Base-by-base conservation (phyloP, 768 basidiomycete species). In the Boletus rubroflammeus region DNA sequence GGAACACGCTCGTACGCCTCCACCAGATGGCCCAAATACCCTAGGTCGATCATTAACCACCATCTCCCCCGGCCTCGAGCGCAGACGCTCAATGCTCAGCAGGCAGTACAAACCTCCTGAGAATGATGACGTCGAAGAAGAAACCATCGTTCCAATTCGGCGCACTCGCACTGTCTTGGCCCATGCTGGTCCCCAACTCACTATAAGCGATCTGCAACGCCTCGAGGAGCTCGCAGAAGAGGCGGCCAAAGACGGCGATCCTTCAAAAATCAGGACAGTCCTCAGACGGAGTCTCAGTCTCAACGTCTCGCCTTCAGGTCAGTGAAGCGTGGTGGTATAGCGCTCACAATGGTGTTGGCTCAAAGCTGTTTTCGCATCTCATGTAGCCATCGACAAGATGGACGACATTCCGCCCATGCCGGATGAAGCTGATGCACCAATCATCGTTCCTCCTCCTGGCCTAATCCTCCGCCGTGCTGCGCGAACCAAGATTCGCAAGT, bases 401-500 rank as follows among this genome's bases (percentile, higher is more conserved):
- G 87, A 88, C 63, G 77, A 83, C 58, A 78, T 86, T 58, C 74
- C 81, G 7, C 83, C 84, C 56, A 76, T 83, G 66, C 81, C 76
- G 9, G 93, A 93, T 56, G 92, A 93, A 61, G 85, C 84, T 5
- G 93, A 97, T 70, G 81, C 82, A n/a, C 95, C 95, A 23, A 90
- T 97, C 64, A 90, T 97, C 56, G 60, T 73, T 19, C 89, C 92
- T 42, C 88, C 85, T 25, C 93, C 92, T 1, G 90, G 90, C 7
- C 89, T 86, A 69, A 93, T 94, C 61, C 79, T 99, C 13, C 88
- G 93, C 21, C 88, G 97, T 35, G 83, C 93, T 10, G 93, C 93
- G 5, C 84, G 96, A 14, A 99, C 97, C 1, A 94, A 93, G 76
- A 97, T 98, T 62, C 87, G 96, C 34, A 99, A 98, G 74, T 77